phyloP scores from a whole-genome alignment of 169 alveolate genomes.

The Plasmodium knowlesi region DNA sequence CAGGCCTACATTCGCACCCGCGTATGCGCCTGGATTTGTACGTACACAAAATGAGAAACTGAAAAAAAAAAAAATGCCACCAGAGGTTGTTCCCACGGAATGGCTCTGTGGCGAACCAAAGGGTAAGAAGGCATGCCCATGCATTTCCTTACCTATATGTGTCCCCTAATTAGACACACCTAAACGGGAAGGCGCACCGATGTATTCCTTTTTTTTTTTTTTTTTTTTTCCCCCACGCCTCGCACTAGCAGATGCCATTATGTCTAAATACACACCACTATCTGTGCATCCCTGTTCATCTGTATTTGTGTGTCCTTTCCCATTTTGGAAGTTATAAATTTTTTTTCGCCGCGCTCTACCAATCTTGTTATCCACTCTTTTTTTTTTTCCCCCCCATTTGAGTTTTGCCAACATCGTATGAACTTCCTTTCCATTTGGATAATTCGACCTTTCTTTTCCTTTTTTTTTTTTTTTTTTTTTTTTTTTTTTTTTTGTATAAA shows the following conservation, averaged over 20 bases:
- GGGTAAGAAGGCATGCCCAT: neutral
- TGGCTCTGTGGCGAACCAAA: neutral
- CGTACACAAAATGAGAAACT: neutral
- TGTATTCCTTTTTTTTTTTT: neutral
- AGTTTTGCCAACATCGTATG: neutral
- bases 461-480: too few species aligned
- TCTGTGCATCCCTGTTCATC: neutral
- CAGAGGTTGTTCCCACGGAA: neutral
- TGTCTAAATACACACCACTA: neutral
- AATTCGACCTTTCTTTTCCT: neutral
- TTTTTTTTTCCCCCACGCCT: neutral
- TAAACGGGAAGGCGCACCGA: neutral
- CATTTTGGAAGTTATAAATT: constrained; percentile 2
- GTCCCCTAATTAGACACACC: neutral
- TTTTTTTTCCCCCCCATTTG: neutral
- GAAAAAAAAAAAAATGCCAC: neutral
- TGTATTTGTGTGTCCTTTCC: constrained; percentile 15
- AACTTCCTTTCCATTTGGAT: neutral
- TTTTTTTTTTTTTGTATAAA: constrained; percentile 1
- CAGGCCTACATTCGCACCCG: neutral
- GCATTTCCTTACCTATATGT: neutral
- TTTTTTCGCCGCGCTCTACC: neutral
- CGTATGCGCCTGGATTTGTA: neutral
- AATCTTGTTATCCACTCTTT: neutral
- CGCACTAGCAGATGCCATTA: neutral